Percentiles rank a stretch among this genome's conserved stretches.
Evolutionary conservation across 192 early-diverging fungal species (phyloP).

Genomic region (Entomortierella lignicola): DNA sequence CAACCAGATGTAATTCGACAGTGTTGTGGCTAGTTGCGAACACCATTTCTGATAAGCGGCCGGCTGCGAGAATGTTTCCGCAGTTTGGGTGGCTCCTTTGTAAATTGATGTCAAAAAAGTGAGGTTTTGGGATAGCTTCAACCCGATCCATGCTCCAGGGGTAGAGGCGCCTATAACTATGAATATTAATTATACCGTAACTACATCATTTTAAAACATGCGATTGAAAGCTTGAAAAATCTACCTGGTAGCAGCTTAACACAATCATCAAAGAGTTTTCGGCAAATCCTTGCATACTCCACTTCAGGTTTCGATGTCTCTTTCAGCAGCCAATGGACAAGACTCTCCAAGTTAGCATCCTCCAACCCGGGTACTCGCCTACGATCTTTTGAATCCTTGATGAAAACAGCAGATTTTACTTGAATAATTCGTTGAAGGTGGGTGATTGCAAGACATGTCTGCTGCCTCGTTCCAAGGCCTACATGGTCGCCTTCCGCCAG

Average conservation of each 20-base stretch:
- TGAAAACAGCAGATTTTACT: constrained; percentile 65
- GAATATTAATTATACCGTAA: background rate
- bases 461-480: constrained; percentile 66
- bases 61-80: constrained; percentile 13
- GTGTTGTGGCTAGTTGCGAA: constrained; percentile 27
- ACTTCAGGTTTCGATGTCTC: constrained; percentile 63
- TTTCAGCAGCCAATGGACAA: constrained; percentile 69
- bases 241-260: constrained; percentile 60
- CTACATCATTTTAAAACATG: background rate
- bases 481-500: constrained; percentile 71
- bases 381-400: constrained; percentile 45
- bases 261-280: constrained; percentile 71
- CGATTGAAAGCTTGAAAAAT: background rate
- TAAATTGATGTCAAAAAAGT: constrained; percentile 17
- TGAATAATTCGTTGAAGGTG: constrained; percentile 72
- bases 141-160: constrained; percentile 35
- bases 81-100: background rate
- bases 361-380: constrained; percentile 61
- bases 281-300: constrained; percentile 72
- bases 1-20: constrained; percentile 53
- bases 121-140: constrained; percentile 19
- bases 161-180: constrained; percentile 5
- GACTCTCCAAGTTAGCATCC: constrained; percentile 53
- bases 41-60: constrained; percentile 42
- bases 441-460: constrained; percentile 62